Conservation (phyloP, 2,329 filamentous ascomycete genomes). For the Botryosphaeria dothidea region DNA sequence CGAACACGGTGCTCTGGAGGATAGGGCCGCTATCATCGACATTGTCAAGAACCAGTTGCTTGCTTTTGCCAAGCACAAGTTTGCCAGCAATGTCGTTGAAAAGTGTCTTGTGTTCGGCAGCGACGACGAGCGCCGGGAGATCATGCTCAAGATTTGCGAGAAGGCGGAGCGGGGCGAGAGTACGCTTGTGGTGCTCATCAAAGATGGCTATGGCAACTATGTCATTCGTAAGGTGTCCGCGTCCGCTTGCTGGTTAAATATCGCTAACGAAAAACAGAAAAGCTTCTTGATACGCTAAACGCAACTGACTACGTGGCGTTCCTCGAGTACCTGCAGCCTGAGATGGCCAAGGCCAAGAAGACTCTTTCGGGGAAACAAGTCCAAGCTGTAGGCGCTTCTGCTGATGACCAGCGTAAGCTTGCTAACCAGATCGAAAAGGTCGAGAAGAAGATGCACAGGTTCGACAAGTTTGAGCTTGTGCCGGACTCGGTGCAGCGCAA, state of each 20-base stretch:
- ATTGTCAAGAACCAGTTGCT: constrained; percentile 73
- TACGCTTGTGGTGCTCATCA: constrained; percentile 76
- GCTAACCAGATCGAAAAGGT: constrained; percentile 30
- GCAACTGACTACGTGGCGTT: constrained; percentile 45
- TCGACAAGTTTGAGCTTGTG: constrained; percentile 32
- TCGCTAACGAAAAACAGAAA: constrained; percentile 60
- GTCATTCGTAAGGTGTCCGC: constrained; percentile 76
- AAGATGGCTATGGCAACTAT: constrained; percentile 93
- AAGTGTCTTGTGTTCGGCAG: constrained; percentile 79
- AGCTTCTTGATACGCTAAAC: constrained; percentile 61
- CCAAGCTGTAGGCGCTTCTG: constrained; percentile 33
- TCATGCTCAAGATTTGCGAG: constrained; percentile 63
- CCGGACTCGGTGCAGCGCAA: constrained; percentile 29
- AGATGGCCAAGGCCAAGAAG: constrained; percentile 47
- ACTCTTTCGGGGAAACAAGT: constrained; percentile 47
- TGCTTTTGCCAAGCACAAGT: constrained; percentile 87
- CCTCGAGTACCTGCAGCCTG: constrained; percentile 43
- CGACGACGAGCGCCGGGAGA: constrained; percentile 66
- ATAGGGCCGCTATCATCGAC: constrained; percentile 71
- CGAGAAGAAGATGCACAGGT: constrained; percentile 52
- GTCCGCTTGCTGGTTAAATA: too few relatives aligned
- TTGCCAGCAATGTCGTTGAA: constrained; percentile 95
- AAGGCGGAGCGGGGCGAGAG: constrained; percentile 65
- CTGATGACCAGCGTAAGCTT: constrained; percentile 18
- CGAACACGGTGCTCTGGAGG: constrained; percentile 70